Evolutionary conservation across 225 moss, liverwort and hornwort species (phyloP).

Genomic region (Straminergon stramineum): DNA sequence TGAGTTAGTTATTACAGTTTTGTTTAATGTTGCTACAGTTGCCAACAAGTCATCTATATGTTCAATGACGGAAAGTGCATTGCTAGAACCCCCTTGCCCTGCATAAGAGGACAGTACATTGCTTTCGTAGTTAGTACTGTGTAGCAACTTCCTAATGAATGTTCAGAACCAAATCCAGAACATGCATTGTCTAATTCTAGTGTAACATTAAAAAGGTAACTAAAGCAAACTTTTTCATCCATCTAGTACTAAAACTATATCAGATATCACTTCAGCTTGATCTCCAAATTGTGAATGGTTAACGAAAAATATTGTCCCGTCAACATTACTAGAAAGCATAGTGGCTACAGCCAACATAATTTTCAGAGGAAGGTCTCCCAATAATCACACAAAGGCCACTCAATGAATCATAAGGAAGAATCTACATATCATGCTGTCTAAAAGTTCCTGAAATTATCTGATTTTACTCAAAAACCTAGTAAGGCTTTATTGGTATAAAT

Average conservation of each 20-base stretch:
- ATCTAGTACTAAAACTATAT: neutral
- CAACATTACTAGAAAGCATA: neutral
- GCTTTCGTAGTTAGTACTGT: neutral
- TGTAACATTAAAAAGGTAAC: neutral
- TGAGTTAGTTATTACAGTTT: slow-evolving; percentile 25
- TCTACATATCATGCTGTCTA: neutral
- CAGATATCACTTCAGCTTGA: neutral
- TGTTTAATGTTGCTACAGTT: slow-evolving; percentile 46
- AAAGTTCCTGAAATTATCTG: neutral
- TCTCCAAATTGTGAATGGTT: neutral
- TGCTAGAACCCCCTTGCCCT: slow-evolving; percentile 7
- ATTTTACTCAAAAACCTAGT: neutral
- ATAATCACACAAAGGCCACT: neutral
- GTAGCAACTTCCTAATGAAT: neutral
- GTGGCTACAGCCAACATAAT: neutral
- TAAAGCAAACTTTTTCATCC: neutral
- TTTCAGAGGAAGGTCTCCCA: neutral
- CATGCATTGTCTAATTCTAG: neutral
- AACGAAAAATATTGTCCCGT: neutral
- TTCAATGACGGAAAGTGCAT: slow-evolving; percentile 18
- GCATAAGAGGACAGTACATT: neutral
- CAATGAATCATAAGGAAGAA: neutral
- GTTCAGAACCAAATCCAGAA: neutral
- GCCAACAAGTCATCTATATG: slow-evolving; percentile 61
- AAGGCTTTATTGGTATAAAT: neutral